Conservation (phyloP, 2,329 filamentous ascomycete species). For the Paradendryphiella salina region DNA sequence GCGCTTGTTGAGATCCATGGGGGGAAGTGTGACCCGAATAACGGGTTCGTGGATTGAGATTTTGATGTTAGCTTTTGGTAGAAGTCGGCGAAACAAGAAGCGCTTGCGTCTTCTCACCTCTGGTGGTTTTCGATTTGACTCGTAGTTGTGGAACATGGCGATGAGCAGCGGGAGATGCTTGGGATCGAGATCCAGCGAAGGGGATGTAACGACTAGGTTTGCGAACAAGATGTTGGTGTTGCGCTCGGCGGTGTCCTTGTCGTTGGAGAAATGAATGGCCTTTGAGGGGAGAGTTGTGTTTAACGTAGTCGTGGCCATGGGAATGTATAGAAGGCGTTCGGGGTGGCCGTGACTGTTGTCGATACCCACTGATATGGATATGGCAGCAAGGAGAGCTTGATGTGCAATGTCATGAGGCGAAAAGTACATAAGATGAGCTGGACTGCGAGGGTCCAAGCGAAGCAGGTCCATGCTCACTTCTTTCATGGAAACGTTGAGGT, state of each 20-base stretch:
- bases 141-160: constrained; percentile 66
- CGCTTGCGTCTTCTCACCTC: constrained; percentile 48
- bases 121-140: constrained; percentile 30
- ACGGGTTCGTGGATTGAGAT: constrained; percentile 97
- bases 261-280: constrained; percentile 77
- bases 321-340: constrained; percentile 87
- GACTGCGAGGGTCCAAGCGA: constrained; percentile 86
- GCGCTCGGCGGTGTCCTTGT: constrained; percentile 73
- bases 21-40: constrained; percentile 81
- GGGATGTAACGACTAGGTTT: constrained; percentile 94
- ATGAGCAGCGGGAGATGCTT: constrained; percentile 86
- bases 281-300: constrained; percentile 94
- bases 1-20: constrained; percentile 61
- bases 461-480: constrained; percentile 93
- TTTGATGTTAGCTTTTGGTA: constrained; percentile 93
- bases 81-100: constrained; percentile 79
- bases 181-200: constrained; percentile 89
- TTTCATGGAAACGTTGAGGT: constrained; percentile 90
- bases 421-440: constrained; percentile 98
- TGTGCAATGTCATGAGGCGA: constrained; percentile 89
- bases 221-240: constrained; percentile 97
- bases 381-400: constrained; percentile 86
- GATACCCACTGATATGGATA: constrained; percentile 88
- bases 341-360: constrained; percentile 86
- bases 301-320: constrained; percentile 94